Base-by-base conservation (phyloP, 2,329 filamentous ascomycete genomes). In the Arthrobotrys entomopaga region DNA sequence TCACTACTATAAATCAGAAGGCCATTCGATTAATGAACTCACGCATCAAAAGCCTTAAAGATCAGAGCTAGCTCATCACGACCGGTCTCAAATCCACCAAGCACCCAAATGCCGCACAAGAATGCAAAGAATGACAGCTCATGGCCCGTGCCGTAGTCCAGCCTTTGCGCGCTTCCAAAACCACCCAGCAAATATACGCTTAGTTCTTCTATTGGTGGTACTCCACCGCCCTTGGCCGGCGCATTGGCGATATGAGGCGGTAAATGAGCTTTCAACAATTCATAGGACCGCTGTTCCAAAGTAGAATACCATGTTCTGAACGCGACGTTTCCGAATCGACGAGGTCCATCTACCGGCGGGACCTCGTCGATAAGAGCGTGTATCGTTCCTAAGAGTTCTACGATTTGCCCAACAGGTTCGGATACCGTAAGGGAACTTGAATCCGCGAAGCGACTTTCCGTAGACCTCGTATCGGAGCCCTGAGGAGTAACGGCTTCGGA, bases 131-230 rank as follows among this genome's bases (percentile, higher is more conserved):
- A 99, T 82, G 91, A 97, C 59, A 99, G 84, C 80, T 99, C 95
- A 81, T 99, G 95, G 0, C 95, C 95, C 0, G 95, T 98, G 1
- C 95, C 95, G 80, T 97, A 99, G 82, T 99, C 95, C 24, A 99
- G 84, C 63, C 95, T 85, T 79, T 97, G 92, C 0, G 91, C 82
- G 80, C 93, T 98, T 2, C 95, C 95, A 82, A 97, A 97, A 3
- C 87, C 87, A 13, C 93, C 93, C 2, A 96, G 81, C 0, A 99
- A 86, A 80, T 99, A 99, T 48, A 87, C 85, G 67, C 84, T 85
- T 7, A 97, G 83, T 82, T 98, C 94, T 54, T 86, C 85, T 77
- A 85, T 84, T 3, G 87, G 86, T 0, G 84, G 83, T 16, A 82
- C 81, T 1, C 56, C 73, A 29, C 48, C 60, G 10, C 43, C 56